Evolutionary conservation across 2,329 filamentous ascomycete genomes (phyloP), one percentile per base, ranked within the genome.

Genomic region (Exophiala alcalophila): DNA sequence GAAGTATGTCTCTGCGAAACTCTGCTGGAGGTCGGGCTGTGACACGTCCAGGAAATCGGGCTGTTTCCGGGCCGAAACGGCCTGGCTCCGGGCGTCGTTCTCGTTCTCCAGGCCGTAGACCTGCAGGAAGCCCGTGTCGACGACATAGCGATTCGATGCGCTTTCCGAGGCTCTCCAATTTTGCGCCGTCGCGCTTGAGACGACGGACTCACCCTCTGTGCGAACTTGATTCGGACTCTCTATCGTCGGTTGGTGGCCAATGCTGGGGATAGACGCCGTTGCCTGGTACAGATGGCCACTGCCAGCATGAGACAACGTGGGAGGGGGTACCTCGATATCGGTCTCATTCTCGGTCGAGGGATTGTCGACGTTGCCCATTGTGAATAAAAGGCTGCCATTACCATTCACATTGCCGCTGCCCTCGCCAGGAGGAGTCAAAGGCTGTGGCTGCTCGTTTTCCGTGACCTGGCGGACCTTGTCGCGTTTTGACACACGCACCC

Each of bases 1-100:
- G 11, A 20, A 18, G 15, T 27, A 27, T 2, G 35, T 38, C 26
- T 38, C 35, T 9, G 24, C 35, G 16, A 19, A 38, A 4, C 24
- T 27, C 35, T 38, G 35, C 12, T 19, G 35, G 10, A 38, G 25
- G 15, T 63, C 61, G 43, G 61, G 29, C 16, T 42, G 39, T 15
- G 39, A 35, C 12, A 33, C 30, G 14, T 35, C 30, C 7, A 35
- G 21, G 23, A 42, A 28, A 19, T 42, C 20, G 66, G 65, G 20
- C 12, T 12, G 14, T 16, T 42, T 31, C 11, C 19, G 14, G 5
- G 10, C n/a, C 12, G 31, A 15, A 3, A 34, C 25, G n/a, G 20
- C 28, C 30, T 42, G 39, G 27, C 20, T 34, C 11, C 36, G 32
- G 15, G 38, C 43, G 23, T 46, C 43, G 24, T 36, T 24, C 4